phyloP scores from a whole-genome alignment of 2,329 filamentous ascomycete genomes.

The Cryphonectria nitschkei region DNA sequence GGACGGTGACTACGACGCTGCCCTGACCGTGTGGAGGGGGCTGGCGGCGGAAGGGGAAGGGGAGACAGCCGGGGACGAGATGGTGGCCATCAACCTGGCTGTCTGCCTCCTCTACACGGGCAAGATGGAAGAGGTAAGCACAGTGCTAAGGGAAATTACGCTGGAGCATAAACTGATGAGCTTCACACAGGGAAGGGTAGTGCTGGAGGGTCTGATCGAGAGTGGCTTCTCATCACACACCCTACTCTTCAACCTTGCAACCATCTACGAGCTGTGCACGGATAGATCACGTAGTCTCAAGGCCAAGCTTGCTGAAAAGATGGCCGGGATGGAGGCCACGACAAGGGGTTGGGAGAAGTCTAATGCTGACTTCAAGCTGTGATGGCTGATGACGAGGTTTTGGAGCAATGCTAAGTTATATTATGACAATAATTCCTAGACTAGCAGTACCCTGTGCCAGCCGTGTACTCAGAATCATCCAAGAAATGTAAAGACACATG shows the following conservation, averaged over 20 bases:
- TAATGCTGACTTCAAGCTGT: conserved; percentile 79
- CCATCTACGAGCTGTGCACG: conserved; percentile 88
- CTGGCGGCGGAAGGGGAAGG: conserved; percentile 38
- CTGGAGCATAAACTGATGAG: conserved; percentile 31
- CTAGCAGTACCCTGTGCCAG: background rate
- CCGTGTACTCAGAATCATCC: background rate
- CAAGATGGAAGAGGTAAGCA: conserved; percentile 66
- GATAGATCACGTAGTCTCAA: conserved; percentile 76
- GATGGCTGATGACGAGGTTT: background rate
- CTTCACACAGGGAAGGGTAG: conserved; percentile 61
- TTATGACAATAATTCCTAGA: background rate
- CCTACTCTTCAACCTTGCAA: conserved; percentile 85
- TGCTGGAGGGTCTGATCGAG: conserved; percentile 69
- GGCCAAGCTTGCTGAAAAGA: conserved; percentile 67
- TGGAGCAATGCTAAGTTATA: background rate
- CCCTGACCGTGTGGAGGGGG: conserved; percentile 64
- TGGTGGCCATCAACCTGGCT: conserved; percentile 80
- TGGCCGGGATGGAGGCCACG: conserved; percentile 63
- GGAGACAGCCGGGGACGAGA: conserved; percentile 57
- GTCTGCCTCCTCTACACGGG: conserved; percentile 85
- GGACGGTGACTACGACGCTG: conserved; percentile 71
- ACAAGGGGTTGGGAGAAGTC: conserved; percentile 70
- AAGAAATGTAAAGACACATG: background rate
- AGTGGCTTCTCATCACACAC: conserved; percentile 72
- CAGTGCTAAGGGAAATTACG: background rate